Conservation (phyloP, 768 basidiomycete species). For the Cyathus striatus region DNA sequence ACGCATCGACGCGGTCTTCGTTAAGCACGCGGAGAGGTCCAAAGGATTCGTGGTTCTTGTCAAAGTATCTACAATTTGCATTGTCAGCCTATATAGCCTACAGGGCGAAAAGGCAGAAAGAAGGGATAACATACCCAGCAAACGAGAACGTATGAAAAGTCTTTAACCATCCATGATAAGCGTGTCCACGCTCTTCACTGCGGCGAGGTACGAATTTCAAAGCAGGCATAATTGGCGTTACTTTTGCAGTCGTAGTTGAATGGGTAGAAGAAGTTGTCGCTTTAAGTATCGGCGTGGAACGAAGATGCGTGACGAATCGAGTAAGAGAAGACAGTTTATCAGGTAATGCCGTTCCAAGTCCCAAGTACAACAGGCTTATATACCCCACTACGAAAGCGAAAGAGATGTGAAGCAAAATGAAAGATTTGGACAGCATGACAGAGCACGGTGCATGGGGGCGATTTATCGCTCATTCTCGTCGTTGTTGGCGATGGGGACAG, state of each 20-base stretch:
- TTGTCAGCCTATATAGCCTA: conserved; percentile 8
- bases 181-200: conserved; percentile 63
- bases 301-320: conserved; percentile 27
- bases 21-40: conserved; percentile 86
- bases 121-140: conserved; percentile 41
- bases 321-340: conserved; percentile 33
- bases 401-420: conserved; percentile 29
- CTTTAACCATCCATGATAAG: conserved; percentile 85
- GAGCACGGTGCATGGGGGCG: too few species aligned
- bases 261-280: conserved; percentile 4
- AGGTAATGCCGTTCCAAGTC: conserved; percentile 20
- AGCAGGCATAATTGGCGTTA: conserved; percentile 25
- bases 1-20: conserved; percentile 76
- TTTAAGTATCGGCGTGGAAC: conserved; percentile 19
- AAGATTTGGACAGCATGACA: conserved; percentile 31
- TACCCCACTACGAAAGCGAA: conserved; percentile 32
- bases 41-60: conserved; percentile 49
- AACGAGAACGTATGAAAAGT: conserved; percentile 85
- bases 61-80: conserved; percentile 46
- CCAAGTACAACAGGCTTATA: conserved; percentile 33
- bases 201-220: conserved; percentile 47
- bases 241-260: conserved; percentile 3
- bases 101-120: conserved; percentile 11
- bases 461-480: too few species aligned
- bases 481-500: too few species aligned